Evolutionary conservation across 2,329 filamentous ascomycete species (phyloP).

Genomic region (Leptographium radiaticola): DNA sequence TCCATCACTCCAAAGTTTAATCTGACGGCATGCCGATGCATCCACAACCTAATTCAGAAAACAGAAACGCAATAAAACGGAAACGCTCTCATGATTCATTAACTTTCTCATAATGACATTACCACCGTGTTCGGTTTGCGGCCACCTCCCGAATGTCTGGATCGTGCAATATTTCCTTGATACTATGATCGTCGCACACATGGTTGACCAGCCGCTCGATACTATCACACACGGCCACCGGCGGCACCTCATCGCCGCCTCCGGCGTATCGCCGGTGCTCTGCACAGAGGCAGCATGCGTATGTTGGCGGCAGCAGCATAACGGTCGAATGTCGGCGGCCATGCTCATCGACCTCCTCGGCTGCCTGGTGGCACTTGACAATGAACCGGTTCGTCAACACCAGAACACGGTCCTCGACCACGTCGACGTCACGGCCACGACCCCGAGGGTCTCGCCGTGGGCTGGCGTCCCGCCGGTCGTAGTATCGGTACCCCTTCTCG

Average conservation of each 20-base stretch:
- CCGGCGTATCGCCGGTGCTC: constrained; percentile 3
- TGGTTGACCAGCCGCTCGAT: constrained; percentile 20
- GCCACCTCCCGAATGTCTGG: constrained; percentile 11
- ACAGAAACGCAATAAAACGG: not conserved
- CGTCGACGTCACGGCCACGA: constrained; percentile 5
- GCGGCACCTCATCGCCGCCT: not conserved
- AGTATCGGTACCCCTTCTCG: not conserved
- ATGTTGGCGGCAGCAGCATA: constrained; percentile 9
- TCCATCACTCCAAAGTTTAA: no score
- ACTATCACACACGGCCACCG: constrained; percentile 14
- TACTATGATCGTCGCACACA: constrained; percentile 14
- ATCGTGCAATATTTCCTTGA: constrained; percentile 15
- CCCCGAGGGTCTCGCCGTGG: not conserved
- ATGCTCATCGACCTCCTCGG: constrained; percentile 3
- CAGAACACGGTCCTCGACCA: constrained; percentile 17
- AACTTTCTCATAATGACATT: not conserved
- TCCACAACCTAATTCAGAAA: no score
- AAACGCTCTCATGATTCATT: not conserved
- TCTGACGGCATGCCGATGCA: no score
- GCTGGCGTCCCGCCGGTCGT: not conserved
- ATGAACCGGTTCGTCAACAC: constrained; percentile 21
- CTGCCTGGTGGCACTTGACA: constrained; percentile 23
- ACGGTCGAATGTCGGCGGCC: not conserved
- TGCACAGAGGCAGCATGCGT: constrained; percentile 20
- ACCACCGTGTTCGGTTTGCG: not conserved